phyloP scores from a whole-genome alignment of 495 filamentous ascomycete genomes.

The Cenococcum geophilum region DNA sequence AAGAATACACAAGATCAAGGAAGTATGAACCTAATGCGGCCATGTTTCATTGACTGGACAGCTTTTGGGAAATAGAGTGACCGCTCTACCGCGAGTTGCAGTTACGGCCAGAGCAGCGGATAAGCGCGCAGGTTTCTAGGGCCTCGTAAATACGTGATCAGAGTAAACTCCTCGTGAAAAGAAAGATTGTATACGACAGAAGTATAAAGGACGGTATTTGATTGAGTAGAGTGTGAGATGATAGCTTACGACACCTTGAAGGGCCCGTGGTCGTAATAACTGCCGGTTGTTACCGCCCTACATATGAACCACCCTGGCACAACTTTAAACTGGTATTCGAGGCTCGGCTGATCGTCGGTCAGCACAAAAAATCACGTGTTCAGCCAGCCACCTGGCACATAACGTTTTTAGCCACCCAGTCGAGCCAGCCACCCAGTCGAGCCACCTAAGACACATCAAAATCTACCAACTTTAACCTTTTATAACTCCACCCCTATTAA shows the following conservation, averaged over 20 bases:
- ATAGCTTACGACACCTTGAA: constrained; percentile 4
- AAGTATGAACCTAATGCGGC: constrained; percentile 48
- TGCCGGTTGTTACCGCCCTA: too few relatives aligned
- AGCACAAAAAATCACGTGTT: too few relatives aligned
- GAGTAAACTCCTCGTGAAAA: neutral
- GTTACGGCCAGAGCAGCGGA: neutral
- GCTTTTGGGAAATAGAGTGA: neutral
- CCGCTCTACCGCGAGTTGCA: neutral
- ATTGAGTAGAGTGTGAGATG: neutral
- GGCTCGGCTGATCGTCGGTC: too few relatives aligned
- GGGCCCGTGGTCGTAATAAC: neutral
- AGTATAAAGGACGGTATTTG: neutral
- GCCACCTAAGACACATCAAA: too few relatives aligned
- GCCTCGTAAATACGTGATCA: neutral
- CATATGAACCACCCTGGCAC: too few relatives aligned
- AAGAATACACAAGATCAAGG: constrained; percentile 79
- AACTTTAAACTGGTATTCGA: too few relatives aligned
- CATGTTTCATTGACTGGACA: constrained; percentile 13
- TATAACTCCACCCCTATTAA: too few relatives aligned
- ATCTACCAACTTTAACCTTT: too few relatives aligned
- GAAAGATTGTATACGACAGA: neutral
- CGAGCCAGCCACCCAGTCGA: too few relatives aligned
- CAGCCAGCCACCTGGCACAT: too few relatives aligned
- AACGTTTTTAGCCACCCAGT: too few relatives aligned
- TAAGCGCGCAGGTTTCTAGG: neutral